Base-by-base conservation (phyloP, 768 basidiomycete species). In the Tylopilus subfusipes region DNA sequence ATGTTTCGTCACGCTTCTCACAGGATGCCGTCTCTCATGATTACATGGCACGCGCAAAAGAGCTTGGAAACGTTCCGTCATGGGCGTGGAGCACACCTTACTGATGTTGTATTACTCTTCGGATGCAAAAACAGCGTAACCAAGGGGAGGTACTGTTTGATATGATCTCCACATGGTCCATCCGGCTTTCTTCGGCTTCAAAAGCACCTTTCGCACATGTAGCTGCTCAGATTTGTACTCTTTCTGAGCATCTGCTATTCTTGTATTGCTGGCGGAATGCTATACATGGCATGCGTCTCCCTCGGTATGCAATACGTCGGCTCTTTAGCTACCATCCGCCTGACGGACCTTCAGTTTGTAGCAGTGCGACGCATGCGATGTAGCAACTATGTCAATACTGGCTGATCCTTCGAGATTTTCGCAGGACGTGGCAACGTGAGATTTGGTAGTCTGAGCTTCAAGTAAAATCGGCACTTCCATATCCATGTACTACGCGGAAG, bases 381-480 rank as follows among this genome's bases (percentile, higher is more conserved):
- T 21, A 19, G 12, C 13, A 7, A 10, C 4, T 18, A 33, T 13
- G 13, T 33, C 31, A n/a, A n/a, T n/a, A n/a, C n/a, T 29, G 27
- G 12, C 16, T 31, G 10, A 18, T 21, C 13, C n/a, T 22, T 31
- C 34, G 36, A 33, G 8, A 40, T 43, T 34, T 30, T 16, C n/a
- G 25, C 44, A 47, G 24, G 36, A 54, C 48, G 43, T 57, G 50
- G 54, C 48, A 57, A 19, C 40, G n/a, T 10, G 38, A 21, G 34
- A 30, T 31, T 33, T 33, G 14, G 18, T 36, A 18, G 18, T 18
- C 34, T 16, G 42, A 21, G 21, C n/a, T n/a, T 16, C 16, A 25
- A 24, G 1, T 21, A 21, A 27, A 18, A 18, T 43, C 22, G 12
- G 16, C 33, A 38, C 14, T 53, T 56, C 52, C 56, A 25, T 55